phyloP scores from a whole-genome alignment of 257 asterid genomes.

The Handroanthus guayacan region DNA sequence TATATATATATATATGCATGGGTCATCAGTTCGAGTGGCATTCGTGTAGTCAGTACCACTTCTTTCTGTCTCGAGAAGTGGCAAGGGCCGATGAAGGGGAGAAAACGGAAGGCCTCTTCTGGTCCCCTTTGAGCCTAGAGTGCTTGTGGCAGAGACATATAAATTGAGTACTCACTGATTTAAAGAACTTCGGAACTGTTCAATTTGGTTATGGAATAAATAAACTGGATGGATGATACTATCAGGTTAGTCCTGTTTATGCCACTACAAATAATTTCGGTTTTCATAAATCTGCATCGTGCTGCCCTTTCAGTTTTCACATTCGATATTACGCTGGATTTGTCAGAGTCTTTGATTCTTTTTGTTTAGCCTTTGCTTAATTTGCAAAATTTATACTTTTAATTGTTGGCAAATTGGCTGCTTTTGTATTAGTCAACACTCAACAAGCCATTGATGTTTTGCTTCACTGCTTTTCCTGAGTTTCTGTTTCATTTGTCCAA shows the following conservation, averaged over 20 bases:
- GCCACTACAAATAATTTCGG: neutral
- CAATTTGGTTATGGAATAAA: conserved; percentile 87
- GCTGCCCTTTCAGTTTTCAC: neutral
- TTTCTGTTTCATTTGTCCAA: neutral
- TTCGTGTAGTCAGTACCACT: too few species aligned
- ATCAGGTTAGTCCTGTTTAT: conserved; percentile 52
- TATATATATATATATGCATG: too few species aligned
- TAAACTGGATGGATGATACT: conserved; percentile 86
- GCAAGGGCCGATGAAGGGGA: too few species aligned
- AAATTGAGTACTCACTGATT: conserved; percentile 77
- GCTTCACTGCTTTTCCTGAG: neutral
- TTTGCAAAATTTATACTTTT: neutral
- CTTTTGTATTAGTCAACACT: neutral
- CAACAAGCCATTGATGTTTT: too few species aligned
- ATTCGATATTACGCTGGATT: neutral
- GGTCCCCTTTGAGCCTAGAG: too few species aligned
- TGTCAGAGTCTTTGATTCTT: too few species aligned
- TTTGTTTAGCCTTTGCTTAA: neutral
- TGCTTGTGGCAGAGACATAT: too few species aligned
- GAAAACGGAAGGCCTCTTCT: too few species aligned
- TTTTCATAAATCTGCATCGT: neutral
- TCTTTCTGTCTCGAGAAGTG: too few species aligned
- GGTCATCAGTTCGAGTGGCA: too few species aligned
- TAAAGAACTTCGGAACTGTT: conserved; percentile 63
- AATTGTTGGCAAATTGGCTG: neutral